phyloP scores from a whole-genome alignment of 2,329 filamentous ascomycete species.

The Ramichloridium luteum region DNA sequence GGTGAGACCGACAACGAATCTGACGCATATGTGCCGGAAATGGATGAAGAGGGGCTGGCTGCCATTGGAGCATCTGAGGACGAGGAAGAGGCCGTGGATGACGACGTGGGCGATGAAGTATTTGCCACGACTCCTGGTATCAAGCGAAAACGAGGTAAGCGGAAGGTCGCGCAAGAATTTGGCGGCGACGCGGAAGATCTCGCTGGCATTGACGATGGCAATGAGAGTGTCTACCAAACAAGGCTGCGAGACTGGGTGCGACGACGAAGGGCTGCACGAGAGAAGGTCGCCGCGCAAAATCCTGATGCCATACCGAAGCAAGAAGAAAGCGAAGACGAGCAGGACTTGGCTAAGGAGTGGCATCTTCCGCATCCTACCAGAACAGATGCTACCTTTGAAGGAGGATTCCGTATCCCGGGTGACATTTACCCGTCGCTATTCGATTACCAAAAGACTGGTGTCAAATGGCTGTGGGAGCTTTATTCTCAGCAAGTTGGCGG shows the following conservation, averaged over 20 bases:
- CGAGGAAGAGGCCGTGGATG: constrained; percentile 25
- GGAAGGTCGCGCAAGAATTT: constrained; percentile 18
- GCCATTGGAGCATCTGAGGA: constrained; percentile 29
- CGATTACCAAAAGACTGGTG: constrained; percentile 92
- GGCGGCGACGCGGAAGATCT: constrained; percentile 33
- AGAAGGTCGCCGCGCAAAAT: constrained; percentile 7
- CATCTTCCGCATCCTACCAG: constrained; percentile 74
- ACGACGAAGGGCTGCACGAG: constrained; percentile 48
- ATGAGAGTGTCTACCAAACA: constrained; percentile 66
- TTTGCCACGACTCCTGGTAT: constrained; percentile 26
- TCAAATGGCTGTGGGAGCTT: constrained; percentile 90
- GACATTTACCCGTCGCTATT: constrained; percentile 89
- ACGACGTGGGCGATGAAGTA: constrained; percentile 26
- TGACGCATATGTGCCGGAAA: constrained; percentile 31
- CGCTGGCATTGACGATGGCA: constrained; percentile 70
- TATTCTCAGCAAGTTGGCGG: constrained; percentile 83
- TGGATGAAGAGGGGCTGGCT: constrained; percentile 29
- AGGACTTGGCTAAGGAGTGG: constrained; percentile 50
- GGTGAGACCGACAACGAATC: constrained; percentile 24
- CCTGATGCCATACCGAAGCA: constrained; percentile 17
- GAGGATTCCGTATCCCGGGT: constrained; percentile 69
- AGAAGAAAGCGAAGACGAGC: constrained; percentile 22
- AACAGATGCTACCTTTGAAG: constrained; percentile 61
- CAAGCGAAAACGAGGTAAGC: constrained; percentile 27
- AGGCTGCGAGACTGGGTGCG: constrained; percentile 65